These are phyloP conservation scores for Rhizopogon roseolus DNA, from an alignment of 768 basidiomycete species.

Conservation along the genomic window DNA sequence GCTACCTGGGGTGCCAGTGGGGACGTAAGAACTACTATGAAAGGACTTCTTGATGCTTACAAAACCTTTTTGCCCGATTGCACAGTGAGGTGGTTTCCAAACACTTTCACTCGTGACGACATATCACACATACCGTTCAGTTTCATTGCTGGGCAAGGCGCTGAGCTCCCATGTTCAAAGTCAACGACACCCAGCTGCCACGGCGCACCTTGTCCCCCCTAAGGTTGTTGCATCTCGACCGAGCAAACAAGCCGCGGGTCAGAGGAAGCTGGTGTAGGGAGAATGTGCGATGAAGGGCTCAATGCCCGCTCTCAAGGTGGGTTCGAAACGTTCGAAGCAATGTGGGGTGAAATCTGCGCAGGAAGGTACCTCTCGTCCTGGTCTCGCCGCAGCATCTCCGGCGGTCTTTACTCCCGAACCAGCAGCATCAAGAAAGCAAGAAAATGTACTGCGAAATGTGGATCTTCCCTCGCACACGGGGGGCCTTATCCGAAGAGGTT, in stretches of 20 bases:
- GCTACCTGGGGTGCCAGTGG: slow-evolving; percentile 71
- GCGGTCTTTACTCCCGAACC: background rate
- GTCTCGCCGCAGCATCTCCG: slow-evolving; percentile 1
- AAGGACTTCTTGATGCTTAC: slow-evolving; percentile 74
- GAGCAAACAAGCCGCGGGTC: background rate
- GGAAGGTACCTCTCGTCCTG: slow-evolving; percentile 2
- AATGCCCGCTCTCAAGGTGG: background rate
- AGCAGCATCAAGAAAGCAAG: background rate
- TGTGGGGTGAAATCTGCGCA: background rate
- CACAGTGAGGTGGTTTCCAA: slow-evolving; percentile 51
- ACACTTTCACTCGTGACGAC: background rate
- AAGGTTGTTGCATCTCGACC: background rate
- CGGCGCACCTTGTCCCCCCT: slow-evolving; percentile 76
- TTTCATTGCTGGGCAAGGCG: slow-evolving; percentile 60
- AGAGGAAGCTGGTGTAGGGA: slow-evolving; percentile 1
- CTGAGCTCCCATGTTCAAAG: too few species aligned
- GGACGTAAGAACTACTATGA: slow-evolving; percentile 66
- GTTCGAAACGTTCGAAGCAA: background rate
- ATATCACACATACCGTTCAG: slow-evolving; percentile 31
- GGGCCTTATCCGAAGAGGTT: slow-evolving; percentile 40
- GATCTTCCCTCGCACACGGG: too few species aligned
- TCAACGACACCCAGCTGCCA: too few species aligned
- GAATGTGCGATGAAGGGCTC: background rate
- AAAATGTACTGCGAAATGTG: background rate
- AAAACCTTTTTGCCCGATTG: slow-evolving; percentile 62